These are phyloP conservation scores for Begonia loranthoides DNA, from an alignment of 306 rosid species.

Conservation along the genomic window DNA sequence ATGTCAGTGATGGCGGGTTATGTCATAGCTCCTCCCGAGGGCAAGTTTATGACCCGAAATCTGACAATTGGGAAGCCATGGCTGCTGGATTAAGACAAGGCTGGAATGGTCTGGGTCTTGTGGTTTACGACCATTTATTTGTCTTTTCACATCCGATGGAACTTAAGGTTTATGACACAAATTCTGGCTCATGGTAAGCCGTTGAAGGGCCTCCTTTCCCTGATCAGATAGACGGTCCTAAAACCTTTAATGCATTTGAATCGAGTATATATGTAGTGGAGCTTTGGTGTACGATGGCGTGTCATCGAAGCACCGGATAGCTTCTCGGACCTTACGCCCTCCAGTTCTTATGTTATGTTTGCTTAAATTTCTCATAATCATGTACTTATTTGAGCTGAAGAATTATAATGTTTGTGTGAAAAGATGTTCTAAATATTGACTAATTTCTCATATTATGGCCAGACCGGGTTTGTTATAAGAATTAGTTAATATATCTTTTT, in stretches of 20 bases:
- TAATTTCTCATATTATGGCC: too few species aligned
- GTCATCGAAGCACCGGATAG: conserved; percentile 60
- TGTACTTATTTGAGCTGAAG: conserved; percentile 12
- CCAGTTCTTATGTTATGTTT: conserved; percentile 87
- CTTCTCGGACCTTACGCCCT: conserved; percentile 80
- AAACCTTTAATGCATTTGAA: too few species aligned
- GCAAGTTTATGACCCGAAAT: conserved; percentile 75
- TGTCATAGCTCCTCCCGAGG: conserved; percentile 98
- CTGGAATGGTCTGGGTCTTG: conserved; percentile 93
- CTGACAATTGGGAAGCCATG: conserved; percentile 78
- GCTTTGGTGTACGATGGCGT: conserved; percentile 64
- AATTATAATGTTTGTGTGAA: not conserved
- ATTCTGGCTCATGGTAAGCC: conserved; percentile 68
- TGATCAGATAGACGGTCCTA: not conserved
- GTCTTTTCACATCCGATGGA: conserved; percentile 86
- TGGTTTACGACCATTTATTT: conserved; percentile 65
- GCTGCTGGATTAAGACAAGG: conserved; percentile 90
- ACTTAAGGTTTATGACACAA: conserved; percentile 88
- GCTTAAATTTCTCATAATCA: conserved; percentile 33
- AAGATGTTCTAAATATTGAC: conserved; percentile 21
- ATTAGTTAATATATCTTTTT: too few species aligned
- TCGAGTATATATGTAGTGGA: conserved; percentile 62
- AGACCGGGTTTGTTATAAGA: too few species aligned
- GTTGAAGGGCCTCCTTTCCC: conserved; percentile 32
- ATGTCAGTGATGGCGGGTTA: conserved; percentile 91